These are phyloP conservation scores for Fomitopsis betulina DNA, from an alignment of 1,284 basidiomycete genomes.

Conservation along the genomic window DNA sequence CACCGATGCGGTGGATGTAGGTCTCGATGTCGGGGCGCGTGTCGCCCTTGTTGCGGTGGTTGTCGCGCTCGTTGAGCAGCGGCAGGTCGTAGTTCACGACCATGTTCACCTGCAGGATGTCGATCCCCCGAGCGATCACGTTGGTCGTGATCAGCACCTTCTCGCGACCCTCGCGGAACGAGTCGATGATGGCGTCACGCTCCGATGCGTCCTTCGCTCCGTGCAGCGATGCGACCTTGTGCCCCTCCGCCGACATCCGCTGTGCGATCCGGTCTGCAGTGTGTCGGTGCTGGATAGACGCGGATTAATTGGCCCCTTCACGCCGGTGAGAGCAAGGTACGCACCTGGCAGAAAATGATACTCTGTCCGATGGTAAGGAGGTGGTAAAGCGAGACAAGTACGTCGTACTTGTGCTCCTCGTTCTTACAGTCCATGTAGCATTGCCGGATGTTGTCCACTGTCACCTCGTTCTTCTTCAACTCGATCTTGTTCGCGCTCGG, in stretches of 20 bases:
- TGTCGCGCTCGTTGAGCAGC: slow-evolving; percentile 67
- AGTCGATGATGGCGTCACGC: slow-evolving; percentile 91
- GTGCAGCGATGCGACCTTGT: slow-evolving; percentile 95
- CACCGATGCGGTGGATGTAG: slow-evolving; percentile 97
- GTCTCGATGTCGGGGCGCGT: slow-evolving; percentile 88
- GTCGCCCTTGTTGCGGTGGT: slow-evolving; percentile 34
- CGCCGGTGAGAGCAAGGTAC: not conserved
- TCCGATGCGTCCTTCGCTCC: slow-evolving; percentile 89
- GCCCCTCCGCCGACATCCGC: slow-evolving; percentile 90
- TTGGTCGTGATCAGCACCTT: slow-evolving; percentile 99
- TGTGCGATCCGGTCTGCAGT: slow-evolving; percentile 92
- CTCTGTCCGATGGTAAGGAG: slow-evolving; percentile 94
- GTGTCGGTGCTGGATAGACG: slow-evolving; percentile 64
- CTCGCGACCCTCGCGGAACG: slow-evolving; percentile 93
- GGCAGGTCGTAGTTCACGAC: slow-evolving; percentile 99
- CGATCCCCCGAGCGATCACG: slow-evolving; percentile 97
- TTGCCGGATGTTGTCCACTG: slow-evolving; percentile 93
- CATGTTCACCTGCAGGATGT: slow-evolving; percentile 99
- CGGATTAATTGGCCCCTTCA: not conserved
- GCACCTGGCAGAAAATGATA: slow-evolving; percentile 93
- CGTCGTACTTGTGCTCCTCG: slow-evolving; percentile 94
- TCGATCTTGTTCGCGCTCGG: slow-evolving; percentile 96
- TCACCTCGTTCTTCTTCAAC: slow-evolving; percentile 91
- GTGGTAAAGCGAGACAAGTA: slow-evolving; percentile 88
- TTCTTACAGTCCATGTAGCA: slow-evolving; percentile 95